Conservation (phyloP, 2,329 filamentous ascomycete species). For the Thielaviopsis musarum region DNA sequence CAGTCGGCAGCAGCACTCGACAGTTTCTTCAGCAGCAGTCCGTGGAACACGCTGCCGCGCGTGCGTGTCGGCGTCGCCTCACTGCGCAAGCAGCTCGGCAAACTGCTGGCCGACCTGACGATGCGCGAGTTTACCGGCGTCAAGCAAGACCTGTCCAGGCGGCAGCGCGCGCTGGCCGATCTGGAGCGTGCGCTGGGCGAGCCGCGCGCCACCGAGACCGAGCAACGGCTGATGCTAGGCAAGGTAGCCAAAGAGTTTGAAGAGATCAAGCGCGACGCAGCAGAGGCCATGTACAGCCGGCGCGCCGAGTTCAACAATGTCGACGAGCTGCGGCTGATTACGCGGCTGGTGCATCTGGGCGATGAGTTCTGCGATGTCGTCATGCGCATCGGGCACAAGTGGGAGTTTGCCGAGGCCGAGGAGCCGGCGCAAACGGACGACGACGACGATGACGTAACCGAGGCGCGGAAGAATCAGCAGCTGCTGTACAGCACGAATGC, state of each 20-base stretch:
- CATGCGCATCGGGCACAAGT: constrained; percentile 9
- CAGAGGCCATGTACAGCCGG: constrained; percentile 12
- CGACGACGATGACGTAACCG: too few relatives aligned
- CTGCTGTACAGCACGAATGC: too few relatives aligned
- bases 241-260: constrained; percentile 14
- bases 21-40: constrained; percentile 21
- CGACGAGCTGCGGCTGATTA: constrained; percentile 14
- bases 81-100: constrained; percentile 14
- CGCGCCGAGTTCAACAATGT: constrained; percentile 10
- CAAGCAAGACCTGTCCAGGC: constrained; percentile 12
- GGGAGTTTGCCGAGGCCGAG: constrained; percentile 10
- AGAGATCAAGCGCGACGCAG: constrained; percentile 8
- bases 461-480: not conserved
- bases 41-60: constrained; percentile 20
- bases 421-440: not conserved
- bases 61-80: constrained; percentile 16
- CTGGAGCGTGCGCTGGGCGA: constrained; percentile 10
- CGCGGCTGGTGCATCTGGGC: constrained; percentile 13
- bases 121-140: constrained; percentile 17
- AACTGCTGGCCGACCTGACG: constrained; percentile 17
- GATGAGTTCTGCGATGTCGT: constrained; percentile 13
- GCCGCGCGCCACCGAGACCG: constrained; percentile 9
- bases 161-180: constrained; percentile 8
- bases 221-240: constrained; percentile 14
- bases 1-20: constrained; percentile 14